Conservation (phyloP, 768 basidiomycete genomes). For the Tricholoma sp. region DNA sequence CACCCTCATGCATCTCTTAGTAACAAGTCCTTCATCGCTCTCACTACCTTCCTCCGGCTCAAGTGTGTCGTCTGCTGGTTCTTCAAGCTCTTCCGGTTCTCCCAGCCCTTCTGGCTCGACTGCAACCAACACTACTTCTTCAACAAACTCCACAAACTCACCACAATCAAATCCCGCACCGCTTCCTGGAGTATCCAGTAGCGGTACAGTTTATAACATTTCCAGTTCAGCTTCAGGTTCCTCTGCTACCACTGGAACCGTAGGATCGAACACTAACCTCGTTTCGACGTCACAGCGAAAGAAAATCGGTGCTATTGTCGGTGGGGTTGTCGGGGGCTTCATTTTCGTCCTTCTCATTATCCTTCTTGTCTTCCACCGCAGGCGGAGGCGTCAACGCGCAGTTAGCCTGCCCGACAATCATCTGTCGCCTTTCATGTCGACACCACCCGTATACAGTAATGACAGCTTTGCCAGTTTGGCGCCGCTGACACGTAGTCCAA, state of each 20-base stretch:
- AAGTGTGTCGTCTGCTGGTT: neutral
- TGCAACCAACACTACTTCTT: neutral
- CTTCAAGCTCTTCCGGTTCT: neutral
- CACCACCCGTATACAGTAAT: neutral
- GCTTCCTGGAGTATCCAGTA: neutral
- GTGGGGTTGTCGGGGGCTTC: constrained; percentile 6
- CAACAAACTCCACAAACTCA: neutral
- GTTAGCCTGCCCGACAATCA: neutral
- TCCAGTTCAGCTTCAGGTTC: neutral
- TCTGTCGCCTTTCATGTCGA: neutral
- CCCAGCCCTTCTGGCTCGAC: neutral
- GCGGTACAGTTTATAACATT: too few relatives aligned
- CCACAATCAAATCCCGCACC: neutral
- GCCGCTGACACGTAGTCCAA: neutral
- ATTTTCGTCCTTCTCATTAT: neutral
- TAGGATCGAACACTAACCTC: neutral
- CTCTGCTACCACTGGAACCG: neutral
- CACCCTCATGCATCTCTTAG: constrained; percentile 9
- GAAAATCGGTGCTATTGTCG: constrained; percentile 5
- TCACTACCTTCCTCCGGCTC: neutral
- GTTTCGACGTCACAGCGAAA: neutral
- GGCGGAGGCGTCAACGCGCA: neutral
- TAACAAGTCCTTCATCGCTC: neutral
- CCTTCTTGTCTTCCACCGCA: neutral
- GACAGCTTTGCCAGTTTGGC: neutral